Conservation (phyloP, 2,329 filamentous ascomycete genomes). For the Colletotrichum orbiculare region DNA sequence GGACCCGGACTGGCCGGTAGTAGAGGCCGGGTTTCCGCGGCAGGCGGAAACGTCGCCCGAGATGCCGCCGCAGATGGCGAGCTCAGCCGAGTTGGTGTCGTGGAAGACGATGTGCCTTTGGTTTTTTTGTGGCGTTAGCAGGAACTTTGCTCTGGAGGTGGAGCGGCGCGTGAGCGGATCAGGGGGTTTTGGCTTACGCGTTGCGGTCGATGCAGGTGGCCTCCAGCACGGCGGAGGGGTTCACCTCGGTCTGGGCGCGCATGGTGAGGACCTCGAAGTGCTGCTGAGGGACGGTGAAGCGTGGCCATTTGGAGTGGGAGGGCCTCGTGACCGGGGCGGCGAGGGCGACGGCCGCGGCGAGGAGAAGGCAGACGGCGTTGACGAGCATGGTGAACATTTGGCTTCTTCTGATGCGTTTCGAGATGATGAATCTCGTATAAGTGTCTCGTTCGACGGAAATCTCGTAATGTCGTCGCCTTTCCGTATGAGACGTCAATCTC, state of each 20-base stretch:
- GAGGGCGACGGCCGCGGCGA: conserved; percentile 45
- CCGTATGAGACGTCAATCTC: no score
- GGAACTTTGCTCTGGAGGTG: background rate
- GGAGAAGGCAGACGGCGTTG: conserved; percentile 45
- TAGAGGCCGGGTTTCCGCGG: conserved; percentile 54
- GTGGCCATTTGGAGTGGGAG: conserved; percentile 43
- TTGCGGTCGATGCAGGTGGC: conserved; percentile 54
- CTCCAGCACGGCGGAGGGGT: conserved; percentile 53
- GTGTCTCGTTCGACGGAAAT: no score
- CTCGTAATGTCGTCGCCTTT: no score
- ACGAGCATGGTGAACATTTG: conserved; percentile 50
- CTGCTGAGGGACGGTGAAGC: conserved; percentile 52
- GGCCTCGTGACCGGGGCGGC: conserved; percentile 42
- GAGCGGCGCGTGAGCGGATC: background rate
- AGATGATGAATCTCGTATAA: background rate
- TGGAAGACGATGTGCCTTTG: conserved; percentile 56
- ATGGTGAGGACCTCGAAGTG: conserved; percentile 58
- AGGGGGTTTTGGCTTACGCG: conserved; percentile 46
- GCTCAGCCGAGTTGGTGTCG: conserved; percentile 60
- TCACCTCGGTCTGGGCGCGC: conserved; percentile 51
- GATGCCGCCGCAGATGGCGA: conserved; percentile 64
- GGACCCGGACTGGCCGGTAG: conserved; percentile 57
- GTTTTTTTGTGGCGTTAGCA: background rate
- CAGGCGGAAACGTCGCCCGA: conserved; percentile 58
- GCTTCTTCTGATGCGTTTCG: conserved; percentile 29